Evolutionary conservation across 1,139 yeast genomes (phyloP).

Genomic region (Pneumocystis carinii): DNA sequence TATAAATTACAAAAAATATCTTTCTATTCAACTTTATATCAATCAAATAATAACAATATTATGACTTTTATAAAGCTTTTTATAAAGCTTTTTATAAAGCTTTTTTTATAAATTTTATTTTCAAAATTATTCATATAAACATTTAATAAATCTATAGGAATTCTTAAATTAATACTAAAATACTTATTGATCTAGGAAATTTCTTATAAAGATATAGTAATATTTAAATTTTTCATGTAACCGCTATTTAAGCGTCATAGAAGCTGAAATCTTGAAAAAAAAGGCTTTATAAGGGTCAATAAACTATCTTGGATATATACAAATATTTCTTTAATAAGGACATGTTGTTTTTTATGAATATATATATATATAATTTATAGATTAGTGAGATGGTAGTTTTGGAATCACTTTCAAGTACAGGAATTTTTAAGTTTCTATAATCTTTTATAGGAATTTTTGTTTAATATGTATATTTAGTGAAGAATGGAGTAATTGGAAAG

Average conservation of each 20-base stretch:
- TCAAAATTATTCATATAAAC: no score
- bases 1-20: no score
- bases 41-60: no score
- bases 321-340: no score
- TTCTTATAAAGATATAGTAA: no score
- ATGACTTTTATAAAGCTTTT: no score
- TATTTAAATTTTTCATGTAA: neutral
- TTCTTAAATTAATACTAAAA: no score
- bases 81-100: no score
- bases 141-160: no score
- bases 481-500: neutral
- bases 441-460: neutral
- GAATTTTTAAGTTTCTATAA: neutral
- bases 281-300: neutral
- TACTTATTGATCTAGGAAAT: no score
- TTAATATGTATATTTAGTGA: neutral
- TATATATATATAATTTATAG: neutral
- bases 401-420: neutral
- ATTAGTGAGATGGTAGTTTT: neutral
- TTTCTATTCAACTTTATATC: no score
- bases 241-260: neutral
- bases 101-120: no score
- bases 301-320: neutral
- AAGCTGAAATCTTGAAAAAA: neutral
- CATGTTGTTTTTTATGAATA: neutral